Percentiles rank a stretch among this genome's conserved stretches.
Evolutionary conservation across 768 basidiomycete genomes (phyloP).

Genomic region (Candolleomyces eurysporus): DNA sequence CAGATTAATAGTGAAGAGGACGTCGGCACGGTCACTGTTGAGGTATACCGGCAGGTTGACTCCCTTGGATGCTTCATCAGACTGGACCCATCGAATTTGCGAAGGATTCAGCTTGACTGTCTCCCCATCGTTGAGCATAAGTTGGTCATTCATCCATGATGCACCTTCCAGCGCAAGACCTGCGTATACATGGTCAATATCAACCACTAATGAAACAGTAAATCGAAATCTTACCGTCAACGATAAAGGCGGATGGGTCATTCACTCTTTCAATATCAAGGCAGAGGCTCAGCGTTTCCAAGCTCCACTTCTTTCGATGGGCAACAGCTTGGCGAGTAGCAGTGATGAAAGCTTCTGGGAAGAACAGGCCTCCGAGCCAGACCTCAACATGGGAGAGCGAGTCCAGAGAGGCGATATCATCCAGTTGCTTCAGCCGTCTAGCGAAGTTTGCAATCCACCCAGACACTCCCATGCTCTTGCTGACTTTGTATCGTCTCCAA

Average conservation of each 20-base stretch:
- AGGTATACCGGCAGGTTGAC: slow-evolving; percentile 92
- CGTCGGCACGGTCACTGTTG: slow-evolving; percentile 85
- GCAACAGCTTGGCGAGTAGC: slow-evolving; percentile 96
- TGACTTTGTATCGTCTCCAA: slow-evolving; percentile 90
- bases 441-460: slow-evolving; percentile 85
- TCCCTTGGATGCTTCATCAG: slow-evolving; percentile 34
- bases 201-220: not conserved
- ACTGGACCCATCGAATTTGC: slow-evolving; percentile 84
- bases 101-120: slow-evolving; percentile 76
- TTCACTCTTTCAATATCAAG: slow-evolving; percentile 82
- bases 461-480: slow-evolving; percentile 75
- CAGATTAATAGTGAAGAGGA: slow-evolving; percentile 86
- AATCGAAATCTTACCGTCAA: slow-evolving; percentile 66
- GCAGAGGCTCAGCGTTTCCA: slow-evolving; percentile 81
- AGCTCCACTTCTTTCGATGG: slow-evolving; percentile 86
- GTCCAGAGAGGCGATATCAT: slow-evolving; percentile 63
- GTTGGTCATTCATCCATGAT: slow-evolving; percentile 62
- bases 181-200: slow-evolving; percentile 28
- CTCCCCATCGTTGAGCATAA: slow-evolving; percentile 85
- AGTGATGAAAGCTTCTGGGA: slow-evolving; percentile 95
- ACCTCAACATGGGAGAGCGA: slow-evolving; percentile 72
- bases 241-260: slow-evolving; percentile 76
- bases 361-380: slow-evolving; percentile 93
- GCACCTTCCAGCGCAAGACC: slow-evolving; percentile 90
- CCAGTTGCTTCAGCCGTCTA: slow-evolving; percentile 80